A percentile compares a stretch with the other conserved stretches of the same genome.
phyloP scores from a whole-genome alignment of 108 stramenopile genomes.

The Nannochloropsis salina region DNA sequence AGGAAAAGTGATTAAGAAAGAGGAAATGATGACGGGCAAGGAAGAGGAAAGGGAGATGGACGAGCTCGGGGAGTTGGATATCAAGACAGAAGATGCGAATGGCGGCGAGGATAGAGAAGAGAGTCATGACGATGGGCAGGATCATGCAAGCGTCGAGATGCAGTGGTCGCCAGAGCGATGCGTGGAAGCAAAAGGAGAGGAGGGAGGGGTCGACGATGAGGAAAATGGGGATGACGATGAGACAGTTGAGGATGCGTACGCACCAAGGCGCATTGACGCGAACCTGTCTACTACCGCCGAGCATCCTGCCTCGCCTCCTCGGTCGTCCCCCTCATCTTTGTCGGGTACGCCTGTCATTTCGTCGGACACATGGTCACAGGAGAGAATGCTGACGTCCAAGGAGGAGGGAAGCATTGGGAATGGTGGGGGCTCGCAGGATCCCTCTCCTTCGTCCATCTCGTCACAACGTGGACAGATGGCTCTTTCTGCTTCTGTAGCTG shows the following conservation, averaged over 20 bases:
- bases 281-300: no score
- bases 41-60: conserved; percentile 23
- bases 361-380: no score
- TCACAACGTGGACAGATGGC: no score
- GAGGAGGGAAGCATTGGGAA: neutral
- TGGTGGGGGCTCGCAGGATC: no score
- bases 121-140: neutral
- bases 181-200: neutral
- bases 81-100: neutral
- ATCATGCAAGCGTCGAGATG: neutral
- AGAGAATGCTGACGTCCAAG: neutral
- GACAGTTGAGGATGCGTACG: neutral
- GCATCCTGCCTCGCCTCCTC: no score
- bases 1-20: neutral
- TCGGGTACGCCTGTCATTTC: neutral
- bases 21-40: neutral
- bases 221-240: neutral
- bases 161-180: neutral
- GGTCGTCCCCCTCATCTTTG: neutral
- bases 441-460: no score
- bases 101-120: neutral
- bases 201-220: neutral
- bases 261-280: no score
- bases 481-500: no score
- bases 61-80: neutral